Conservation (phyloP, 78 protist species). For the Pigoraptor vietnamica region DNA sequence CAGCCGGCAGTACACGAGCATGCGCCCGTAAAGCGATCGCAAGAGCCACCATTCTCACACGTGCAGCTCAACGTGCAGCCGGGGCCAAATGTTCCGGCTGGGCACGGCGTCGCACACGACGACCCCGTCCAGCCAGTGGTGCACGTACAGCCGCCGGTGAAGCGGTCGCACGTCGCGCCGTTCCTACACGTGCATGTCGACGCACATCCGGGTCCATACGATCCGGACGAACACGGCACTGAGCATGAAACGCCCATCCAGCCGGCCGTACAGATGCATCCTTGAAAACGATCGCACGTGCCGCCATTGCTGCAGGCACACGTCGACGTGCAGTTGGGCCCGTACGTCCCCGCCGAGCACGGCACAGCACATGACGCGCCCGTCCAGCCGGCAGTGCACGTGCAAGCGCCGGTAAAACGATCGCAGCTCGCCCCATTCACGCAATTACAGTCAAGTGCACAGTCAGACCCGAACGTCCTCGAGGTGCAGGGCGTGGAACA, state of each 20-base stretch:
- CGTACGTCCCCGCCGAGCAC: background rate
- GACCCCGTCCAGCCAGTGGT: background rate
- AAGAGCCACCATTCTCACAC: background rate
- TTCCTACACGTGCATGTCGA: background rate
- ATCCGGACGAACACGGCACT: background rate
- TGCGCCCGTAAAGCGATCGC: background rate
- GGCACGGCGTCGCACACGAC: background rate
- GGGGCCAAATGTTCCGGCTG: background rate
- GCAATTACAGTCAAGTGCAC: too few species aligned
- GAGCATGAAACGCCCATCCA: background rate
- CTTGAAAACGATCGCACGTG: background rate
- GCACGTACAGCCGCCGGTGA: background rate
- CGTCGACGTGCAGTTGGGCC: too few species aligned
- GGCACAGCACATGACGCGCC: too few species aligned
- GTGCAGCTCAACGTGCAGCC: background rate
- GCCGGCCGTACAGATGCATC: too few species aligned
- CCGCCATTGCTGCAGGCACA: background rate
- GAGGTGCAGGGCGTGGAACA: background rate
- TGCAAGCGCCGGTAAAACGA: too few species aligned
- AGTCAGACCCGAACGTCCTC: background rate
- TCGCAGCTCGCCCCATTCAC: too few species aligned
- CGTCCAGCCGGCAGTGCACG: too few species aligned
- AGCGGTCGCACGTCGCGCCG: background rate
- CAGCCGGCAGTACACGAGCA: background rate
- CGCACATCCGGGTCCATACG: background rate